phyloP scores from a whole-genome alignment of 495 filamentous ascomycete species.

The Penicillium argentinense region DNA sequence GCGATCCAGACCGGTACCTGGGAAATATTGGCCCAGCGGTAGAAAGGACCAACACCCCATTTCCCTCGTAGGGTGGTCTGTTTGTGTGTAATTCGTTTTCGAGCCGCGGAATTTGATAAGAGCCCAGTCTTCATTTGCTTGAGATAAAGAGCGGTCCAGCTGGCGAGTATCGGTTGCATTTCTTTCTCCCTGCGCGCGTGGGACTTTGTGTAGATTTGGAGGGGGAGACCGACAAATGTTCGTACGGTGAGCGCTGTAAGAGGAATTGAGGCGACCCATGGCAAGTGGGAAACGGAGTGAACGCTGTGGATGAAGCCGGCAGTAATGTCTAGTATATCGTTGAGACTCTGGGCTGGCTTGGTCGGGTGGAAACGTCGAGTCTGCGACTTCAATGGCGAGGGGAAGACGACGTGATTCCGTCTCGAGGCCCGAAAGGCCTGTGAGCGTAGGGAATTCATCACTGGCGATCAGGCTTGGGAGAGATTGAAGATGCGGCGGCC shows the following conservation, averaged over 20 bases:
- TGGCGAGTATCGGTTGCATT: slow-evolving; percentile 54
- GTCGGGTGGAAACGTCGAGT: slow-evolving; percentile 50
- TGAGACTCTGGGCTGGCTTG: slow-evolving; percentile 39
- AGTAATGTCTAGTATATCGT: slow-evolving; percentile 49
- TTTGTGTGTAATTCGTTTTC: not conserved
- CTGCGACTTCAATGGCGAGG: slow-evolving; percentile 17
- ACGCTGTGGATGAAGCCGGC: slow-evolving; percentile 58
- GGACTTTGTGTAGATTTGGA: slow-evolving; percentile 53
- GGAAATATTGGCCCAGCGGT: slow-evolving; percentile 44
- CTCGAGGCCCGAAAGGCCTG: slow-evolving; percentile 10
- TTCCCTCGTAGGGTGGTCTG: slow-evolving; percentile 30
- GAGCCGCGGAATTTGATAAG: not conserved
- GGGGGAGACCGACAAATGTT: slow-evolving; percentile 55
- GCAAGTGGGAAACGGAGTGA: slow-evolving; percentile 57
- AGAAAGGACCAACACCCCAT: slow-evolving; percentile 47
- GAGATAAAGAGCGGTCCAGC: slow-evolving; percentile 10
- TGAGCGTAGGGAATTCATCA: slow-evolving; percentile 20
- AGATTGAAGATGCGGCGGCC: not conserved
- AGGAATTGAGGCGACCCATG: slow-evolving; percentile 73
- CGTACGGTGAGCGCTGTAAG: slow-evolving; percentile 65
- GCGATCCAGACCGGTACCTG: slow-evolving; percentile 69
- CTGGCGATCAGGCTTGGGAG: not conserved
- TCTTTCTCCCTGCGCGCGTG: slow-evolving; percentile 39
- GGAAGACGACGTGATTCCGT: not conserved
- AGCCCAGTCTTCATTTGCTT: not conserved